Evolutionary conservation across 495 filamentous ascomycete genomes (phyloP), one percentile per base, ranked within the genome.

Genomic region (Lasiosphaeris hirsuta): DNA sequence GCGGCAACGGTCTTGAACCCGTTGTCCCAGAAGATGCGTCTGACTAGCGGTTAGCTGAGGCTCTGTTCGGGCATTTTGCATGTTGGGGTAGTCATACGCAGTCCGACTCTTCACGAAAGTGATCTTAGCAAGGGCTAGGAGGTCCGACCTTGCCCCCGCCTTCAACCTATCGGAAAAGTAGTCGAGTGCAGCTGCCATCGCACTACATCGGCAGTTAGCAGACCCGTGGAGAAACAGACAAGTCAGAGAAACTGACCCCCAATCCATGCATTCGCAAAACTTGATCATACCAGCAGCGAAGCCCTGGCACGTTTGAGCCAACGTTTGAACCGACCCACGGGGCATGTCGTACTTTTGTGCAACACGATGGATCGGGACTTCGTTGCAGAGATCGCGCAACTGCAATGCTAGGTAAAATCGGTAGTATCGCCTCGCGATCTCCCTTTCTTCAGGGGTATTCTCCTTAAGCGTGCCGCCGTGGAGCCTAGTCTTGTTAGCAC

Each of bases 391-490:
- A 63, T 92, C 88, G 15, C 90, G 85, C 37, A 94, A 82, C 64
- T 92, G 90, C 43, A 94, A 81, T 10, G 90, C 87, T 14, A 87
- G 75, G 63, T 90, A 94, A 62, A 90, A 90, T 14, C 89, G 82
- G n/a, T 82, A 81, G 63, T 92, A 90, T 37, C 88, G 81, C 10
- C 84, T 79, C 2, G 81, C 80, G 23, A 68, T 76, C 46, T 84
- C 80, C 15, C 84, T 78, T 57, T 90, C 85, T 39, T 78, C 75
- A 1, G 76, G 64, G 0, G 78, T 88, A 9, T 74, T 79, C 69
- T 90, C 87, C 68, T 82, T 88, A 15, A 92, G 67, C 1, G 72
- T 78, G 3, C 81, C 87, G 43, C 87, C 87, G 63, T 85, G 84
- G 11, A 86, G 86, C 85, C 88, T 91, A 52, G 17, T 38, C 36